Base-by-base conservation (phyloP, 1,139 yeast species). In the Saccharomyces hybrid region DNA sequence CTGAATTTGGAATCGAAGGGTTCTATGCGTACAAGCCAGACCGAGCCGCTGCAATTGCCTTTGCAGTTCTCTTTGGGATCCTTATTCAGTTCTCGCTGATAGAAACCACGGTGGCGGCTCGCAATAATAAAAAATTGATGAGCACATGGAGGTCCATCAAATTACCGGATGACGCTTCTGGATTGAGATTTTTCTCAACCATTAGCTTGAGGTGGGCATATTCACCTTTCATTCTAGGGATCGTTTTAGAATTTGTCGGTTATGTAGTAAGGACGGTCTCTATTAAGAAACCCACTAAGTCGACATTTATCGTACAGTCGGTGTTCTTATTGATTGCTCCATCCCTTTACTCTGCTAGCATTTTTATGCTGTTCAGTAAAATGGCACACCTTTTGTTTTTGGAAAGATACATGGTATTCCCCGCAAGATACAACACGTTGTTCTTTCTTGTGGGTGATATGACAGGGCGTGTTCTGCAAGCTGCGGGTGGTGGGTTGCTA, bases 371-470 rank as follows among this genome's bases (percentile, higher is more conserved):
- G 1, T 71, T 77, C 52, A 77, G 76, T 16, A 66, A 74, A 50
- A 55, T 77, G 52, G 60, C 75, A 23, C 58, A 56, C 26, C 54
- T 61, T 20, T 54, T 73, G 52, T 61, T 63, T 34, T 71, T 72
- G 20, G 68, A 67, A 47, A 52, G 59, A 4, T 56, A 64, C 41
- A 69, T 73, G 42, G 56, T 73, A 4, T 64, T 76, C 49, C 69
- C 71, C 2, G 56, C 69, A 3, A 65, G 64, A 50, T 68, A 62
- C 54, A 63, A 71, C 49, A 75, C 80, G 13, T 63, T 66, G 23
- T 58, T 73, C 25, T 77, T 77, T 64, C 78, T 77, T 13, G 31
- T 61, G 20, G 79, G 79, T 44, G 81, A 77, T 64, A 65, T 76
- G 23, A 9, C 69, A n/a, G 71, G 77, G 46, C 71, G 77, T 55